Percentiles rank a stretch among this genome's conserved stretches.
Evolutionary conservation across 2,329 filamentous ascomycete genomes (phyloP).

Genomic region (Apiospora hydei): DNA sequence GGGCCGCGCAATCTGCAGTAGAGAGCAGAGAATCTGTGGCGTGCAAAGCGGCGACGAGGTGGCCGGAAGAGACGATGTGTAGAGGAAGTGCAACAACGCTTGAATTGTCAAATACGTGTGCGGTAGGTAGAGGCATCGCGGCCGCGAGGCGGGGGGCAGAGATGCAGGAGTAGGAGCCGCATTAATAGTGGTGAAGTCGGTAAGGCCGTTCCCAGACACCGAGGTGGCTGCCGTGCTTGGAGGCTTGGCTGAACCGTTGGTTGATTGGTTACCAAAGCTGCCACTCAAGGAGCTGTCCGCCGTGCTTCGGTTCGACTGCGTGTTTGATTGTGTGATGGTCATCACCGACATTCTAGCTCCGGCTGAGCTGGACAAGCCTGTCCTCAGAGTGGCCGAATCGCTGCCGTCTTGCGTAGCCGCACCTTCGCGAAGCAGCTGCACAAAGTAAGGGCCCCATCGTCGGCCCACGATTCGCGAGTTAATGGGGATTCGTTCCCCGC

Average conservation of each 20-base stretch:
- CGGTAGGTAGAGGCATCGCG: slow-evolving; percentile 88
- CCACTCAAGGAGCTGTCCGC: slow-evolving; percentile 57
- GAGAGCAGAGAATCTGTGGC: slow-evolving; percentile 92
- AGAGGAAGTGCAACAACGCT: slow-evolving; percentile 89
- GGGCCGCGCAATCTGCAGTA: slow-evolving; percentile 90
- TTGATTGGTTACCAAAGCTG: slow-evolving; percentile 42
- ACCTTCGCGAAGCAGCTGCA: slow-evolving; percentile 86
- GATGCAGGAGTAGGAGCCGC: slow-evolving; percentile 63
- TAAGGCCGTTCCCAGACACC: slow-evolving; percentile 46
- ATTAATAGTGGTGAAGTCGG: slow-evolving; percentile 59
- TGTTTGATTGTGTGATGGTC: slow-evolving; percentile 73
- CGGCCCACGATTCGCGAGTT: slow-evolving; percentile 89
- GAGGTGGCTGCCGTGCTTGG: slow-evolving; percentile 55
- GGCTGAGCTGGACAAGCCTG: slow-evolving; percentile 62
- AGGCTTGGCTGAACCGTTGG: slow-evolving; percentile 49
- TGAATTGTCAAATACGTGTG: slow-evolving; percentile 91
- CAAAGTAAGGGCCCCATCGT: slow-evolving; percentile 95
- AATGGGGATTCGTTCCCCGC: slow-evolving; percentile 89
- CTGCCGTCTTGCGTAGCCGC: slow-evolving; percentile 74
- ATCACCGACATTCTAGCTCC: slow-evolving; percentile 79
- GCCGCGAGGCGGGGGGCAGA: slow-evolving; percentile 70
- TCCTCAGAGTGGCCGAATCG: slow-evolving; percentile 78
- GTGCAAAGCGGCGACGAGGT: slow-evolving; percentile 82
- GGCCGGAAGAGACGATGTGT: slow-evolving; percentile 86
- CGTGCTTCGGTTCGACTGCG: slow-evolving; percentile 59